Evolutionary conservation across 192 early-diverging fungal species (phyloP).

Genomic region (Backusella tuberculispora): DNA sequence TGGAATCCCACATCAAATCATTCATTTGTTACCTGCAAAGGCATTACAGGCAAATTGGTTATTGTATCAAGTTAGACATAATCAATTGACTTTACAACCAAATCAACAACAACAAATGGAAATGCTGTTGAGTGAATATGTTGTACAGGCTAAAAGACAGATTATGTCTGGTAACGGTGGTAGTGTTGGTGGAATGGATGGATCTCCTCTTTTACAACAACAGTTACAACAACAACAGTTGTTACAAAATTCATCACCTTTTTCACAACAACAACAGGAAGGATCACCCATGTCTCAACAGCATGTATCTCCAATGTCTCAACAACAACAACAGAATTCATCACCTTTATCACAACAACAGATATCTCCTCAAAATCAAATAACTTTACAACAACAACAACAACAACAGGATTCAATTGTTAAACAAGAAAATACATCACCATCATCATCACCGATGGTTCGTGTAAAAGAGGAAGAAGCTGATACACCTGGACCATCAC

Average conservation of each 20-base stretch:
- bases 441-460: constrained; percentile 9
- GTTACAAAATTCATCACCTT: not conserved
- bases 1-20: constrained; percentile 36
- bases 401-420: not conserved
- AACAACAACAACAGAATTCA: constrained; percentile 23
- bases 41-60: constrained; percentile 39
- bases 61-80: constrained; percentile 32
- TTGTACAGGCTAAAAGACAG: constrained; percentile 20
- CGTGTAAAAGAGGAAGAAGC: no score
- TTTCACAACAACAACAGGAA: not conserved
- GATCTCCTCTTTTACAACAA: not conserved
- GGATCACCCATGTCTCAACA: not conserved
- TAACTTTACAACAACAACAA: constrained; percentile 21
- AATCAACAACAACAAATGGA: constrained; percentile 39
- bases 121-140: constrained; percentile 26
- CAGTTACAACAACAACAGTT: constrained; percentile 21
- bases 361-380: constrained; percentile 2
- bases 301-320: not conserved
- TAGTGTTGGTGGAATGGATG: no score
- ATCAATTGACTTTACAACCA: constrained; percentile 12
- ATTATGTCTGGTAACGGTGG: not conserved
- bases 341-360: not conserved
- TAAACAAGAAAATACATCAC: constrained; percentile 1
- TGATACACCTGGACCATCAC: no score
- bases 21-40: constrained; percentile 25